These are phyloP conservation scores for Lasiodiplodia citricola DNA, from an alignment of 2,329 filamentous ascomycete species.

Conservation along the genomic window DNA sequence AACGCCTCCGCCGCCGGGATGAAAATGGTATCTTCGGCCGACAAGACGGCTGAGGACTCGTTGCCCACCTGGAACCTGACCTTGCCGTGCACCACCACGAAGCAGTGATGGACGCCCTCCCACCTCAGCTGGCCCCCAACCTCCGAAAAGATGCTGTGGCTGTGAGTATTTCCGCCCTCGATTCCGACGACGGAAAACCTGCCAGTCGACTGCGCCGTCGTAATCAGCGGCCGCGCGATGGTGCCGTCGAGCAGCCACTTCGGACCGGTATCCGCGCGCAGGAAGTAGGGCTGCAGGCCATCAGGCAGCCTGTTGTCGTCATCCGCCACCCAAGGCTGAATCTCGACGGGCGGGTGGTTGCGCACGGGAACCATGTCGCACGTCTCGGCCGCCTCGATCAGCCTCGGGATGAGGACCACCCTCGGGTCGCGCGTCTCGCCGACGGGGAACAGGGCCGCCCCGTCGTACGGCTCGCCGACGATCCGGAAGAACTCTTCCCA, in stretches of 20 bases:
- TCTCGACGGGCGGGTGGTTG: not conserved
- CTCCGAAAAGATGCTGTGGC: not conserved
- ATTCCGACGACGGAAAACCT: conserved; percentile 61
- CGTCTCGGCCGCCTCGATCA: conserved; percentile 60
- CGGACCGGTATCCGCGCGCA: conserved; percentile 58
- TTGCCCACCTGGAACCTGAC: not conserved
- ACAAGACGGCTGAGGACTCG: not conserved
- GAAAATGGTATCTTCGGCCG: not conserved
- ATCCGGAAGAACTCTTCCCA: conserved; percentile 67
- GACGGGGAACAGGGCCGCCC: conserved; percentile 56
- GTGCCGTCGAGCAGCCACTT: conserved; percentile 54
- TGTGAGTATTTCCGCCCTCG: conserved; percentile 41
- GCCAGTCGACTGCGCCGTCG: conserved; percentile 53
- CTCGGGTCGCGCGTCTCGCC: conserved; percentile 58
- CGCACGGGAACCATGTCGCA: conserved; percentile 56
- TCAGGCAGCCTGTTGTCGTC: conserved; percentile 50
- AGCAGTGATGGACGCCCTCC: not conserved
- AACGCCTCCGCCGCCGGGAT: not conserved
- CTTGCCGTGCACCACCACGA: not conserved
- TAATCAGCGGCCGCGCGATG: conserved; percentile 56
- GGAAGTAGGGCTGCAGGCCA: conserved; percentile 53
- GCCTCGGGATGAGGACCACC: conserved; percentile 57
- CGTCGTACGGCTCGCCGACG: conserved; percentile 58
- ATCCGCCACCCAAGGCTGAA: conserved; percentile 25
- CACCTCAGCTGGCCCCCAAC: not conserved